Percentiles rank a stretch among this genome's conserved stretches.
Evolutionary conservation across 176 grass and related monocot species (phyloP).

Genomic region (Secale cereale): DNA sequence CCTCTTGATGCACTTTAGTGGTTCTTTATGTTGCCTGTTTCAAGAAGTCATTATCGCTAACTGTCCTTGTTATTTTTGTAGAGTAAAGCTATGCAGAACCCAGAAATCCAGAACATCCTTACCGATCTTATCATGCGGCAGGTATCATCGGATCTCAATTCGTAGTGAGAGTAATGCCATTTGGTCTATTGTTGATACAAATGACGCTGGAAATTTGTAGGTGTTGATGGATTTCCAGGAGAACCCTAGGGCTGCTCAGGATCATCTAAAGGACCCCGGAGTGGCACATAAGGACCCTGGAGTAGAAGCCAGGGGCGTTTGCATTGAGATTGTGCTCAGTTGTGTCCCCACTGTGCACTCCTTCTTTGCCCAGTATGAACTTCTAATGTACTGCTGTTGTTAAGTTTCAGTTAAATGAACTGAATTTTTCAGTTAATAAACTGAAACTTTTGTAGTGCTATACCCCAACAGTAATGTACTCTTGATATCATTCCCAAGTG

Average conservation of each 20-base stretch:
- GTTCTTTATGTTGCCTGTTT: neutral
- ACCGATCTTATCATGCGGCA: constrained; percentile 95
- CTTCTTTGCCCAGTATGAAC: neutral
- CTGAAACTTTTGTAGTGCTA: too few species aligned
- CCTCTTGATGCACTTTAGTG: neutral
- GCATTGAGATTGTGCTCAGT: constrained; percentile 7
- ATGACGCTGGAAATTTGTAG: constrained; percentile 30
- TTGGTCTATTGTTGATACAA: too few species aligned
- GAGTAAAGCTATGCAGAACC: constrained; percentile 95
- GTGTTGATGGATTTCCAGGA: constrained; percentile 93
- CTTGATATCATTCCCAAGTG: neutral
- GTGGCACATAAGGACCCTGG: constrained; percentile 88
- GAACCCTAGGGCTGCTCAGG: constrained; percentile 77
- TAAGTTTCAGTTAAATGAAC: too few species aligned
- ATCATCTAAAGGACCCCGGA: constrained; percentile 81
- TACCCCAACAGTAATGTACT: too few species aligned
- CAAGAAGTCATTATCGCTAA: constrained; percentile 3
- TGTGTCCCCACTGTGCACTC: neutral
- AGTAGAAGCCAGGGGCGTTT: constrained; percentile 22
- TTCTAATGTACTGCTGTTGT: too few species aligned
- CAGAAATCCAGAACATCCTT: constrained; percentile 92
- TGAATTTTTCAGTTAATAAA: too few species aligned
- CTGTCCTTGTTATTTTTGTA: constrained; percentile 32
- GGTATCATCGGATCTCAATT: constrained; percentile 29
- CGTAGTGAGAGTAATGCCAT: neutral